A percentile compares a stretch with the other conserved stretches of the same genome.
Evolutionary conservation across 1,284 basidiomycete species (phyloP).

Genomic region (Cryptococcus jaspeensis): DNA sequence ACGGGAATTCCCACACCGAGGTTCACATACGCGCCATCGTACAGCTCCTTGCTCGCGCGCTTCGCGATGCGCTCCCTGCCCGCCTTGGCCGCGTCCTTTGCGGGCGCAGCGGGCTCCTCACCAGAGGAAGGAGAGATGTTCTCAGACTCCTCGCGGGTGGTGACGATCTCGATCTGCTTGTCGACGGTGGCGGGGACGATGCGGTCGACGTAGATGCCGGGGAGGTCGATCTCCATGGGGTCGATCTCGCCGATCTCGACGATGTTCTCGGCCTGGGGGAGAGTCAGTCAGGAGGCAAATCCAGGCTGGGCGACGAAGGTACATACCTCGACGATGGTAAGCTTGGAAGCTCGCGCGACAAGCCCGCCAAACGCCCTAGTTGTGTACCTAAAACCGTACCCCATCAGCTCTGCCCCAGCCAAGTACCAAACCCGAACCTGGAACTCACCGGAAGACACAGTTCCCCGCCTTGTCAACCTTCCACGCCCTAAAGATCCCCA

Average conservation of each 20-base stretch:
- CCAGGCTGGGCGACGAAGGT: neutral
- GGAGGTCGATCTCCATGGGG: constrained; percentile 76
- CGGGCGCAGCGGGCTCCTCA: constrained; percentile 48
- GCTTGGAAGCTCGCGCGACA: constrained; percentile 84
- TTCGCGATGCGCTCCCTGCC: constrained; percentile 73
- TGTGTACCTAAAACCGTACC: constrained; percentile 62
- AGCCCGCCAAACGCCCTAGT: constrained; percentile 84
- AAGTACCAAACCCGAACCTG: too few relatives aligned
- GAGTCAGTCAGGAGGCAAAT: neutral
- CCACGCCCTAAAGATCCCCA: constrained; percentile 90
- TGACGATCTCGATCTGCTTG: constrained; percentile 76
- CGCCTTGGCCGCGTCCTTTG: constrained; percentile 23
- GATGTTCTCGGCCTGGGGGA: constrained; percentile 81
- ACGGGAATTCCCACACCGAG: constrained; percentile 87
- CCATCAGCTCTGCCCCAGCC: too few relatives aligned
- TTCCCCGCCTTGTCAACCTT: constrained; percentile 90
- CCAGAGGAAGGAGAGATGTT: constrained; percentile 17
- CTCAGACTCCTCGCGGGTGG: constrained; percentile 48
- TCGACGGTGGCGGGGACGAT: constrained; percentile 74
- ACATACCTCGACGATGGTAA: constrained; percentile 84
- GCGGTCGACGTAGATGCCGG: constrained; percentile 83
- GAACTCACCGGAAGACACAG: constrained; percentile 71
- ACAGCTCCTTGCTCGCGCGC: constrained; percentile 79
- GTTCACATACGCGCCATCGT: constrained; percentile 79
- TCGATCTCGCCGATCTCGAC: constrained; percentile 81